Conservation (phyloP, 1,284 basidiomycete genomes). For the Omphalotus olearius region DNA sequence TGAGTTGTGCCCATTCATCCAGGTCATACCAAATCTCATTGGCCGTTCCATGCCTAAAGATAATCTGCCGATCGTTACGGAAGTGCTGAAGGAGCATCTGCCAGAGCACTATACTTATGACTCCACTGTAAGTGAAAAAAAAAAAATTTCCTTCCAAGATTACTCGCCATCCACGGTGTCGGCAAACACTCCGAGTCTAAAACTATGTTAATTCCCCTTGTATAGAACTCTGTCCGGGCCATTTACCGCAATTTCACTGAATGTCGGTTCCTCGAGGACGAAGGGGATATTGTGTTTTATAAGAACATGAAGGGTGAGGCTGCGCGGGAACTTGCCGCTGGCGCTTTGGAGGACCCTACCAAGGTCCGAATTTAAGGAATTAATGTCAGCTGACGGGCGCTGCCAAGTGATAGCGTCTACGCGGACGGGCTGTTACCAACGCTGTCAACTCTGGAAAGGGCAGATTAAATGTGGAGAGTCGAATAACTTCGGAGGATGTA, state of each 20-base stretch:
- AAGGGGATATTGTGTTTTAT: conserved; percentile 61
- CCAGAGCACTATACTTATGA: conserved; percentile 34
- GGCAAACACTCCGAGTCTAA: too few species aligned
- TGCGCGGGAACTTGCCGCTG: not conserved
- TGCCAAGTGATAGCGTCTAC: too few species aligned
- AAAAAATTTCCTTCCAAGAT: not conserved
- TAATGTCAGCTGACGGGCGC: too few species aligned
- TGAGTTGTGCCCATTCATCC: conserved; percentile 5
- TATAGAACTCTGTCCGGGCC: conserved; percentile 27
- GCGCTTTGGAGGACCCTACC: too few species aligned
- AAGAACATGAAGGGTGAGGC: conserved; percentile 49
- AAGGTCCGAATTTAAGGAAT: too few species aligned
- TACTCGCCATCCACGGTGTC: too few species aligned
- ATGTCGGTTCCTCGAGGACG: conserved; percentile 67
- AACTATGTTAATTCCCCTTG: conserved; percentile 3
- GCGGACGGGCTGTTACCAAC: too few species aligned
- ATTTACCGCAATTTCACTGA: conserved; percentile 48
- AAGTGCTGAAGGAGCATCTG: conserved; percentile 29
- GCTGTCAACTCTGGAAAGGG: too few species aligned
- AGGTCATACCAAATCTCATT: not conserved
- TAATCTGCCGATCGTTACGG: conserved; percentile 28
- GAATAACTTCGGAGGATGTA: too few species aligned
- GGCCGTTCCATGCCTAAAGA: conserved; percentile 17
- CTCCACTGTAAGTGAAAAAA: conserved; percentile 26
- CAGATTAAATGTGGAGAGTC: too few species aligned